Conservation (phyloP, 2,329 filamentous ascomycete genomes). For the Ceratocystis colombiana region DNA sequence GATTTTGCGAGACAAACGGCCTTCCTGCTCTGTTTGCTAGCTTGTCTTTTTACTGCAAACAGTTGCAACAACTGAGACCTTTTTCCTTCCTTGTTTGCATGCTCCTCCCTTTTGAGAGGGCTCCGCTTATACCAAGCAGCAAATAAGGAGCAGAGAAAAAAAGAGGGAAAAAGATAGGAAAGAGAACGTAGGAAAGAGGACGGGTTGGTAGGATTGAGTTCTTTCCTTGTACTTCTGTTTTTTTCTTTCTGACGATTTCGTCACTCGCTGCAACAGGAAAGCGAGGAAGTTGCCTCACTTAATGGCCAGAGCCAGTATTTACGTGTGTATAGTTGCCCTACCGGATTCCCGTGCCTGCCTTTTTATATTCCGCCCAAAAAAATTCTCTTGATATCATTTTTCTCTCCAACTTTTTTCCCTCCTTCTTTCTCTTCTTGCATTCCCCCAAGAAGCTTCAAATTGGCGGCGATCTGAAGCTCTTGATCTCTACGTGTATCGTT, state of each 20-base stretch:
- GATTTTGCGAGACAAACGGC: not conserved
- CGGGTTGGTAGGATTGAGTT: conserved; percentile 8
- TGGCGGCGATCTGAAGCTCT: not conserved
- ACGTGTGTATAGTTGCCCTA: conserved; percentile 6
- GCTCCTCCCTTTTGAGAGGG: not conserved
- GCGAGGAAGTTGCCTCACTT: not conserved
- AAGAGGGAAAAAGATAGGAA: not conserved
- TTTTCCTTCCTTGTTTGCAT: not conserved
- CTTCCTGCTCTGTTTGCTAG: not conserved
- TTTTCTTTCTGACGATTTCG: conserved; percentile 5
- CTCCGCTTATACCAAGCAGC: not conserved
- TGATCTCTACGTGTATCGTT: not conserved
- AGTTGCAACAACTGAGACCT: conserved; percentile 12
- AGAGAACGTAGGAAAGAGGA: not conserved
- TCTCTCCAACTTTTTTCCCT: not conserved
- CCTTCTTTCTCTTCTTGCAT: not conserved
- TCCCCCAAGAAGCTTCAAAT: not conserved
- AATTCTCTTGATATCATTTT: not conserved
- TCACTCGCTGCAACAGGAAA: conserved; percentile 4
- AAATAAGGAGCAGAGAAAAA: not conserved
- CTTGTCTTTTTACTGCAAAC: not conserved
- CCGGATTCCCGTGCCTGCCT: not conserved
- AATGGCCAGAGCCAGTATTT: not conserved
- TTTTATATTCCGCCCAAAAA: not conserved
- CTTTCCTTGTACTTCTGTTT: not conserved